A percentile compares a stretch with the other conserved stretches of the same genome.
phyloP scores from a whole-genome alignment of 257 asterid genomes.

The Knoxia roxburghii region DNA sequence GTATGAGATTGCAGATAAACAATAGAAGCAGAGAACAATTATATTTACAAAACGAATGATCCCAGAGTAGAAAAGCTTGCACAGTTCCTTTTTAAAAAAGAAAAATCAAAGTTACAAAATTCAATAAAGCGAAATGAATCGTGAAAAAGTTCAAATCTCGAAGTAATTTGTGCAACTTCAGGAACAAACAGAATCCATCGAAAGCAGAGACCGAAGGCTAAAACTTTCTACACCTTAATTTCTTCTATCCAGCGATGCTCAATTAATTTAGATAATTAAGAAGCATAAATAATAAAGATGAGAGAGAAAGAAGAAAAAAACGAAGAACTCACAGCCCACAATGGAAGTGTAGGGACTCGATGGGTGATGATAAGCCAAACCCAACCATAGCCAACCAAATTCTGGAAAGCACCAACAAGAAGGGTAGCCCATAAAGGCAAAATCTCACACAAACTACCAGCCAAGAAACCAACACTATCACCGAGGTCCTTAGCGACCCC shows the following conservation, averaged over 20 bases:
- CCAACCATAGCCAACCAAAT: slow-evolving; percentile 50
- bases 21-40: neutral
- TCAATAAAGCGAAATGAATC: neutral
- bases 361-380: slow-evolving; percentile 52
- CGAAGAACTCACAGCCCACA: slow-evolving; percentile 43
- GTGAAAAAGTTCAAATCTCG: neutral
- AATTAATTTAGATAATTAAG: neutral
- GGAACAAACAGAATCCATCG: neutral
- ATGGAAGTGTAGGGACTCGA: slow-evolving; percentile 34
- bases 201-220: neutral
- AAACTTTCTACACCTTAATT: neutral
- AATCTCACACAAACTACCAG: slow-evolving; percentile 42
- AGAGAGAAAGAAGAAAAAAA: neutral
- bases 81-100: no score
- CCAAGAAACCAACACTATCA: slow-evolving; percentile 48
- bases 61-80: neutral
- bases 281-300: neutral
- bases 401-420: slow-evolving; percentile 42
- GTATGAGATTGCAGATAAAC: neutral
- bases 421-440: slow-evolving; percentile 52
- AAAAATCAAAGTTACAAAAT: no score
- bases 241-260: neutral
- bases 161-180: neutral
- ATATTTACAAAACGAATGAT: neutral
- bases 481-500: slow-evolving; percentile 56